Evolutionary conservation across 768 basidiomycete species (phyloP).

Genomic region (Mycena rosella): DNA sequence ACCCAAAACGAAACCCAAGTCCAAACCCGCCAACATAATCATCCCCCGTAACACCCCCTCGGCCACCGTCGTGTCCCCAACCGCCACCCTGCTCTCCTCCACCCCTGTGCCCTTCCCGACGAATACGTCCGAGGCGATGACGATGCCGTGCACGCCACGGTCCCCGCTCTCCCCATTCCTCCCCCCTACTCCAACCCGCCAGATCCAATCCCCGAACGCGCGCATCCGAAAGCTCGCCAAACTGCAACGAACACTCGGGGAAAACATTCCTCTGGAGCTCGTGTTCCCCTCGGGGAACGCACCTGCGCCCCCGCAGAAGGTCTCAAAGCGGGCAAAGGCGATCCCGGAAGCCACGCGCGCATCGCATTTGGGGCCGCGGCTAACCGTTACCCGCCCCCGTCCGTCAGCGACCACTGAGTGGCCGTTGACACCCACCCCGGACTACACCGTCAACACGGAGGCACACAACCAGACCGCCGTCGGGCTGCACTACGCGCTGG

Average conservation of each 20-base stretch:
- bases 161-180: conserved; percentile 33
- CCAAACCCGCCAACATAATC: conserved; percentile 32
- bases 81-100: conserved; percentile 17
- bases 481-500: conserved; percentile 35
- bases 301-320: background rate
- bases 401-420: conserved; percentile 5
- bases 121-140: background rate
- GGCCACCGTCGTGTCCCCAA: conserved; percentile 35
- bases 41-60: conserved; percentile 37
- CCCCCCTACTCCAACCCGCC: conserved; percentile 38
- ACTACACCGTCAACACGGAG: conserved; percentile 17
- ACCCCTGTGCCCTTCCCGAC: background rate
- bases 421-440: conserved; percentile 30
- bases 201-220: conserved; percentile 46
- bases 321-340: conserved; percentile 6
- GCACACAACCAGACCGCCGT: conserved; percentile 28
- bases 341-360: background rate
- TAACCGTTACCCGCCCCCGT: conserved; percentile 4
- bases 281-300: conserved; percentile 46
- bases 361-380: background rate
- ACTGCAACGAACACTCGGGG: conserved; percentile 65
- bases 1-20: conserved; percentile 32
- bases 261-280: conserved; percentile 64
- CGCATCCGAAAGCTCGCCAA: conserved; percentile 63
- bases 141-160: conserved; percentile 13